A percentile compares a stretch with the other conserved stretches of the same genome.
phyloP scores from a whole-genome alignment of 2,329 filamentous ascomycete species.

The Conoideocrella luteorostrata region DNA sequence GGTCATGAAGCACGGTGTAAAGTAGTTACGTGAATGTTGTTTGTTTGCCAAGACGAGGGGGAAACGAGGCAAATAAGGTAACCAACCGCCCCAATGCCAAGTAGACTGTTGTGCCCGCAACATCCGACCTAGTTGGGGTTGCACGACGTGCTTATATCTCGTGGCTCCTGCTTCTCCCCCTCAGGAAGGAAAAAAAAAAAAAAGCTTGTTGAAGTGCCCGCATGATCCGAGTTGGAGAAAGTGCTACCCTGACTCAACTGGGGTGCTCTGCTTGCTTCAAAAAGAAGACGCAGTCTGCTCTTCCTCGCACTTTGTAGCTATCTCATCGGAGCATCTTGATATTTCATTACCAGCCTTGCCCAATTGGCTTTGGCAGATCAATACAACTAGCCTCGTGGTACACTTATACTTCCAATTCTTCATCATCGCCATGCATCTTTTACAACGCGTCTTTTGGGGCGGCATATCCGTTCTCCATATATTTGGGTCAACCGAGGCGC shows the following conservation, averaged over 20 bases:
- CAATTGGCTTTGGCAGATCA: constrained; percentile 48
- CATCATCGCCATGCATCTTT: constrained; percentile 3
- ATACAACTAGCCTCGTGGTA: no score
- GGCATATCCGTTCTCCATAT: constrained; percentile 2
- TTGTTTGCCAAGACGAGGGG: background rate
- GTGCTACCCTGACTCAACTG: no score
- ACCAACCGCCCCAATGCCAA: no score
- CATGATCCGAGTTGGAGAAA: no score
- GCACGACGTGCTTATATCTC: background rate
- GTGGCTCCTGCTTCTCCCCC: background rate
- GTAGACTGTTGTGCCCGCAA: background rate
- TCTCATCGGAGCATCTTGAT: no score
- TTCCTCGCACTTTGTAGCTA: no score
- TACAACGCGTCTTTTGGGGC: background rate
- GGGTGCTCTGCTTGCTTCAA: background rate
- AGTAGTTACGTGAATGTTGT: background rate
- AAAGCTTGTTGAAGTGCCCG: no score
- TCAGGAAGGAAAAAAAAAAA: background rate
- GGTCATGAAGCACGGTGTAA: background rate
- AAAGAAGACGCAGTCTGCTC: no score
- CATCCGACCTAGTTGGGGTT: background rate
- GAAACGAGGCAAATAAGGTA: background rate
- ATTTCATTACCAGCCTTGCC: no score
- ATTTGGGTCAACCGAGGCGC: background rate
- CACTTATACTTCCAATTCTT: no score